Percentiles rank a stretch among this genome's conserved stretches.
phyloP scores from a whole-genome alignment of 345 rosid genomes.

The Salix viminalis region DNA sequence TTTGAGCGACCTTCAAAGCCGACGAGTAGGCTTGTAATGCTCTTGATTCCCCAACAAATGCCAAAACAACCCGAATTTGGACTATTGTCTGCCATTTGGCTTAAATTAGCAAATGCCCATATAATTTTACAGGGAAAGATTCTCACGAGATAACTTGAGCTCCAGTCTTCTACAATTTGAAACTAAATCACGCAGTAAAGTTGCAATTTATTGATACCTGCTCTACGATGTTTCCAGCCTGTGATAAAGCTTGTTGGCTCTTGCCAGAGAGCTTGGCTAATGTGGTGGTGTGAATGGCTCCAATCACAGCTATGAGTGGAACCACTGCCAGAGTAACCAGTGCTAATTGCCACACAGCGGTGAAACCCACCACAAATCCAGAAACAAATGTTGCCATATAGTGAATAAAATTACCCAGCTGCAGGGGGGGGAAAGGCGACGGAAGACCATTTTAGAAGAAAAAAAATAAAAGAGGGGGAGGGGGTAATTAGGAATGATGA shows the following conservation, averaged over 20 bases:
- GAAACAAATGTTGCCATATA: conserved; percentile 91
- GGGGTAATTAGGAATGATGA: conserved; percentile 3
- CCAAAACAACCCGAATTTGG: conserved; percentile 86
- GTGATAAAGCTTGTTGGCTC: conserved; percentile 81
- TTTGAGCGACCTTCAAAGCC: conserved; percentile 69
- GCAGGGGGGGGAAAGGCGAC: conserved; percentile 17
- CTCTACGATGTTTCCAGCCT: conserved; percentile 89
- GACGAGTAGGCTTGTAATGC: conserved; percentile 74
- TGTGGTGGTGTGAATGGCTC: conserved; percentile 73
- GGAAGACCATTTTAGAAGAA: background rate
- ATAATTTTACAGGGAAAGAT: conserved; percentile 16
- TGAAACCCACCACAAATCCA: conserved; percentile 94
- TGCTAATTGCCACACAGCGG: conserved; percentile 96
- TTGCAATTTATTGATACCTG: conserved; percentile 45
- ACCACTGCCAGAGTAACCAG: conserved; percentile 94
- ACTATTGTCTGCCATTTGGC: conserved; percentile 63
- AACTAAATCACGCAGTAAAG: background rate
- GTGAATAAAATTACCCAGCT: conserved; percentile 96
- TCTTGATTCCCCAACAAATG: conserved; percentile 89
- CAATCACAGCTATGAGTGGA: conserved; percentile 93
- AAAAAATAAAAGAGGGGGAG: too few relatives aligned
- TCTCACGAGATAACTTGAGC: background rate
- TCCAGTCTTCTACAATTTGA: background rate
- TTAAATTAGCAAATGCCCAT: conserved; percentile 29
- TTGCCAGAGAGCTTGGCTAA: conserved; percentile 71